Conservation (phyloP, 768 basidiomycete genomes). For the Suillus variegatus region DNA sequence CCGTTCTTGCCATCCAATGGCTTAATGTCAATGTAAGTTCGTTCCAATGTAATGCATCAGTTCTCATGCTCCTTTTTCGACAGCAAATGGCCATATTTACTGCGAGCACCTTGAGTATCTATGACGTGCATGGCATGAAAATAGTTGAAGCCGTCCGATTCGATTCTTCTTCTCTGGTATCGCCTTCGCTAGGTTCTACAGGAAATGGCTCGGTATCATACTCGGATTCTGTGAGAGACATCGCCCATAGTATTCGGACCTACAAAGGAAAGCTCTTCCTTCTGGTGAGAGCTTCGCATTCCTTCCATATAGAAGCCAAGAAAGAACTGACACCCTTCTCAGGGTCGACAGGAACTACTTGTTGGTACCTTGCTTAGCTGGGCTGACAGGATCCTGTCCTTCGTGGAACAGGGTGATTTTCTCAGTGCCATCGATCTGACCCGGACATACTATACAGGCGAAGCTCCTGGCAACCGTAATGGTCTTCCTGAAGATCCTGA, state of each 20-base stretch:
- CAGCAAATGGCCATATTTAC: slow-evolving; percentile 76
- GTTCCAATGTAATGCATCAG: slow-evolving; percentile 19
- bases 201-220: slow-evolving; percentile 49
- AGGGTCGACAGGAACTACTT: slow-evolving; percentile 67
- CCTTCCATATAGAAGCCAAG: not conserved
- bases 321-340: slow-evolving; percentile 4
- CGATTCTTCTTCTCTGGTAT: slow-evolving; percentile 56
- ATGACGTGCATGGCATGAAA: slow-evolving; percentile 58
- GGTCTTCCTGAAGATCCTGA: slow-evolving; percentile 71
- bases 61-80: slow-evolving; percentile 10
- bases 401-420: slow-evolving; percentile 86
- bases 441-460: slow-evolving; percentile 76
- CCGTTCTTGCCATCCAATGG: slow-evolving; percentile 83
- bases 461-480: slow-evolving; percentile 83
- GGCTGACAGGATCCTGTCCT: slow-evolving; percentile 88
- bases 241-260: slow-evolving; percentile 70
- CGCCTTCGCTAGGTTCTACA: slow-evolving; percentile 51
- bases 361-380: slow-evolving; percentile 90
- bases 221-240: slow-evolving; percentile 49
- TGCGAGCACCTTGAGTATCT: slow-evolving; percentile 58
- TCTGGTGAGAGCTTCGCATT: slow-evolving; percentile 57
- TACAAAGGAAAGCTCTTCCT: slow-evolving; percentile 93
- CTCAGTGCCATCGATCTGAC: slow-evolving; percentile 87
- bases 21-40: slow-evolving; percentile 81
- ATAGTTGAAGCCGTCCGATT: slow-evolving; percentile 65